phyloP scores from a whole-genome alignment of 2,329 filamentous ascomycete genomes.

The Claviceps paspali region DNA sequence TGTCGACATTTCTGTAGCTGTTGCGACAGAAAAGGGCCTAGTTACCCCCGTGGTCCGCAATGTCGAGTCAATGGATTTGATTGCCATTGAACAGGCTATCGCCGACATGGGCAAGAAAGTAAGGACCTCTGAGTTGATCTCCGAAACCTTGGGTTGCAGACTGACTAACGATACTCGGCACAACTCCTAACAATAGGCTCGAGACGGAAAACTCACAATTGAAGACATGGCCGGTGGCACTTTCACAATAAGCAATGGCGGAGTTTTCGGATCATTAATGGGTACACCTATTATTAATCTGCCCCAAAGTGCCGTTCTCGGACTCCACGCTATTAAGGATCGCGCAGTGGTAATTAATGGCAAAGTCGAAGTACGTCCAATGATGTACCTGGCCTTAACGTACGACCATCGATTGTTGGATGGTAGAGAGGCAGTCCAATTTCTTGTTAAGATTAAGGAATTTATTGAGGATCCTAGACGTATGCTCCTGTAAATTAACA shows the following conservation, averaged over 20 bases:
- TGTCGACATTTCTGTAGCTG: constrained; percentile 92
- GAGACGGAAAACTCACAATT: constrained; percentile 91
- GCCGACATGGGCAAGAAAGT: constrained; percentile 94
- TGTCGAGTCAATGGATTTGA: constrained; percentile 71
- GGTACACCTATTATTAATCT: constrained; percentile 98
- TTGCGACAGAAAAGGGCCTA: constrained; percentile 92
- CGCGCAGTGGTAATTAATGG: constrained; percentile 79
- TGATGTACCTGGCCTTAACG: constrained; percentile 98
- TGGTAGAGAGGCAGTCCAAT: constrained; percentile 88
- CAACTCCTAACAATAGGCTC: constrained; percentile 42
- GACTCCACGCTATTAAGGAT: constrained; percentile 93
- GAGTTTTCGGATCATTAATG: constrained; percentile 94
- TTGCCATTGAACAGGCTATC: constrained; percentile 81
- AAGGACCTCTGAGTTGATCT: no score
- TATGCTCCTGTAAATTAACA: constrained; percentile 57
- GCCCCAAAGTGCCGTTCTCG: constrained; percentile 81
- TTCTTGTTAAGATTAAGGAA: constrained; percentile 94
- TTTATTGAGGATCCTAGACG: constrained; percentile 89
- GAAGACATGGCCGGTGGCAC: constrained; percentile 98
- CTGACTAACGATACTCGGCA: background rate
- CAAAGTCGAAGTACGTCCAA: constrained; percentile 90
- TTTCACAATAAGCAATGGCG: constrained; percentile 95
- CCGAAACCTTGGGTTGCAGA: no score
- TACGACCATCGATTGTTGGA: constrained; percentile 96
- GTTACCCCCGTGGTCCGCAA: constrained; percentile 96